Evolutionary conservation across 169 alveolate genomes (phyloP), one percentile per base, ranked within the genome.

Genomic region (Eimeria maxima): DNA sequence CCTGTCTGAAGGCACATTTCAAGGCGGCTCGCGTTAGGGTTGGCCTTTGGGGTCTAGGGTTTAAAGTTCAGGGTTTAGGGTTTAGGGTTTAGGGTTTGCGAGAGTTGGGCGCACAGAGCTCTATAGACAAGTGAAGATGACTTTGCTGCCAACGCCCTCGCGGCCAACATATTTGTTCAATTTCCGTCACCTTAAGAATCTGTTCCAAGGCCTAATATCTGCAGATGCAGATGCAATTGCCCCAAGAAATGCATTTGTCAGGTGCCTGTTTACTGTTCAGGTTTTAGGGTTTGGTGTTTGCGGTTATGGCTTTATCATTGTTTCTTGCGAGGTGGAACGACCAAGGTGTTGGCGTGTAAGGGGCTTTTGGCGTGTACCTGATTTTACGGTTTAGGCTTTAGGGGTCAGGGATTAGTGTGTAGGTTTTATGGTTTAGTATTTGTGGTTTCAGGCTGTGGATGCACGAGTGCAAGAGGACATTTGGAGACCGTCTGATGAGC

Each of bases 141-240:
- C 98, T 81, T 98, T 99, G 96, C 98, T 98, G 97, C 99, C 99
- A 95, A 98, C 99, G 38, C 99, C 99, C 50, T 97, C 98, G 6
- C 98, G 99, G 96, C 99, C 99, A 98, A 99, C 98, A 97, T 99
- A 99, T 97, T 99, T 98, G 95, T 99, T 98, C 98, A 99, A 98
- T 97, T 97, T 98, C 67, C 97, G 99, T 73, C 99, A 99, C 95
- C 98, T 99, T 42, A 98, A 99, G 29, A 99, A 98, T 95, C 97
- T 98, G 45, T 98, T 98, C 97, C 98, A 98, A 96, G 99, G 99
- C 57, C 95, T 98, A 20, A 97, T 98, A 10, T 74, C 95, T 8
- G 95, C 88, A 33, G 71, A 90, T 44, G 83, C 50, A 13, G 53
- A 50, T 16, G 71, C 63, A 45, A 67, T 90, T n/a, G 60, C 95